Base-by-base conservation (phyloP, 345 rosid genomes). In the Dipteronia sinensis region DNA sequence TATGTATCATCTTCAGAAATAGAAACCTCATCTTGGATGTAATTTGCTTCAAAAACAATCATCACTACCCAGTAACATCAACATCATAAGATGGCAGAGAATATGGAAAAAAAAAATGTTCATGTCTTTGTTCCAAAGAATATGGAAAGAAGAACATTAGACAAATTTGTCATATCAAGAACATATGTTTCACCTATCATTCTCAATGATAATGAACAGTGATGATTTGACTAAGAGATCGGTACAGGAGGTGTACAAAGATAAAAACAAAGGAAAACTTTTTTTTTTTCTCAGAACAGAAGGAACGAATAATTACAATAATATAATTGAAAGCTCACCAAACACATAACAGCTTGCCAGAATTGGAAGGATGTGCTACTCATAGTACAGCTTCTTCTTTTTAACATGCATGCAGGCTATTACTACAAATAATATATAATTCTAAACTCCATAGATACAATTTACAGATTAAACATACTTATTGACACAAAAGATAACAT, bases 311-410 rank as follows among this genome's bases (percentile, higher is more conserved):
- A 49, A 6, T 8, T 40, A 19, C 34, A 22, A 34, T 34, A 34
- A 34, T 34, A 20, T 3, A 72, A 58, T 23, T 73, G 76, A 73
- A 42, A 42, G 27, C 44, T 73, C 58, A 53, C 58, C 58, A 53
- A 53, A 61, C 56, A 73, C 51, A 59, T 58, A 13, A 59, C 15
- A 51, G n/a, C 56, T 51, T 40, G 51, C 51, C 16, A 9, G 16
- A 15, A 17, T 25, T 20, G 47, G n/a, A 55, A 55, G 20, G 47
- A 58, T 6, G 51, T 40, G 40, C 20, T 15, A 22, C 38, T 40
- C 15, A 13, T 20, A 34, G 38, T 34, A 1, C 9, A 42, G 46
- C 46, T 56, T 38, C 25, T 8, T 59, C 67, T 2, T 59, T 72
- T 15, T 13, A 49, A 49, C n/a, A 16, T 53, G n/a, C 55, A 10